Percentiles rank a stretch among this genome's conserved stretches.
Evolutionary conservation across 2,329 filamentous ascomycete species (phyloP).

Genomic region (Fusarium ambrosium): DNA sequence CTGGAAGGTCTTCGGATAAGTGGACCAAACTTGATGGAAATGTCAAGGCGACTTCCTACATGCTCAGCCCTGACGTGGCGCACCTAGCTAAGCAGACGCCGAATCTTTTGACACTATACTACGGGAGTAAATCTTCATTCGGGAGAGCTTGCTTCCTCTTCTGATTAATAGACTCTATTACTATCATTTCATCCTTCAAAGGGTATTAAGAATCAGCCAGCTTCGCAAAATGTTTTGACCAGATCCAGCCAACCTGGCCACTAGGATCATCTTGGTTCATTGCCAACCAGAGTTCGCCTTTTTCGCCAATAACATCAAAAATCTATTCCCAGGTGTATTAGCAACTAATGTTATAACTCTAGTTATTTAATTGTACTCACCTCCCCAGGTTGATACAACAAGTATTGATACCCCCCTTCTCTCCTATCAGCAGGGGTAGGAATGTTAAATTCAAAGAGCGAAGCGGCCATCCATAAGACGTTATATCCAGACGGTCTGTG

Average conservation of each 20-base stretch:
- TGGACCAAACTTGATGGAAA: too few relatives aligned
- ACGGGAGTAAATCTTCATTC: too few relatives aligned
- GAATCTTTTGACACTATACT: too few relatives aligned
- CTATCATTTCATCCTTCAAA: neutral
- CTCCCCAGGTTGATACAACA: constrained; percentile 95
- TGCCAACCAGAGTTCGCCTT: constrained; percentile 97
- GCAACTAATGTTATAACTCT: neutral
- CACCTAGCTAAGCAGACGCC: too few relatives aligned
- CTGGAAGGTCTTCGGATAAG: too few relatives aligned
- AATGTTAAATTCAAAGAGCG: constrained; percentile 97
- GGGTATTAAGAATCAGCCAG: constrained; percentile 59
- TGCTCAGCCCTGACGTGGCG: too few relatives aligned
- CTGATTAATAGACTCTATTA: too few relatives aligned
- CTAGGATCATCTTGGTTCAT: constrained; percentile 93
- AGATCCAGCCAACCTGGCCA: constrained; percentile 93
- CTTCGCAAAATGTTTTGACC: constrained; percentile 96
- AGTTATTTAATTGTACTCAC: constrained; percentile 57
- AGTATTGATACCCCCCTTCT: constrained; percentile 94
- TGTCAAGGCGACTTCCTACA: too few relatives aligned
- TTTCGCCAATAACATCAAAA: constrained; percentile 84
- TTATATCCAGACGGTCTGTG: constrained; percentile 52
- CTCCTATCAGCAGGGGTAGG: constrained; percentile 89
- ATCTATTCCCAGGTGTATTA: constrained; percentile 62
- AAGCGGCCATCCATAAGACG: constrained; percentile 93
- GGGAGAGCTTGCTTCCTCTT: too few relatives aligned